Evolutionary conservation across 2,329 filamentous ascomycete species (phyloP).

Genomic region (Blastomyces gilchristii): DNA sequence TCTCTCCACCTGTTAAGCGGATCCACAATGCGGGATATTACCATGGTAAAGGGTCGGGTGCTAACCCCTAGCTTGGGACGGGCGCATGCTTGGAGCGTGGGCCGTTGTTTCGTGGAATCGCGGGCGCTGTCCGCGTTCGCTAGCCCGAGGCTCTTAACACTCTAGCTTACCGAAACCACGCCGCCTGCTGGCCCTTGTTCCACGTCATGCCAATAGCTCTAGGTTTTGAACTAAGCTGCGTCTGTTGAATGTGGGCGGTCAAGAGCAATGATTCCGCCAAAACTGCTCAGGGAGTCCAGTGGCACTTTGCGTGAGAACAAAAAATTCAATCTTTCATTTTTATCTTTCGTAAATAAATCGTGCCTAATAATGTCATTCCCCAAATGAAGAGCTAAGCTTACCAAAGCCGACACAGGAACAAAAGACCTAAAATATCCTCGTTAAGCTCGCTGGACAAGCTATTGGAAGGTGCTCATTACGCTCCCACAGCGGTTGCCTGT

Average conservation of each 20-base stretch:
- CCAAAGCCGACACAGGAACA: neutral
- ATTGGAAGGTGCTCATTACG: neutral
- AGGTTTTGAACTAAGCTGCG: neutral
- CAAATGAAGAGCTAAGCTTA: neutral
- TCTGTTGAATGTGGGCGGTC: neutral
- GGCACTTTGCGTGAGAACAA: neutral
- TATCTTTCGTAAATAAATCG: neutral
- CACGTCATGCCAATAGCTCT: neutral
- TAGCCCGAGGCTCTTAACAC: neutral
- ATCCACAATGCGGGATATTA: constrained; percentile 5
- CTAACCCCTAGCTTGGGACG: neutral
- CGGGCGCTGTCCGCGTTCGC: neutral
- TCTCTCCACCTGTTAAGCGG: neutral
- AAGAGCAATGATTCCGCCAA: neutral
- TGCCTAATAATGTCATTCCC: neutral
- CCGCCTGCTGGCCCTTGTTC: neutral
- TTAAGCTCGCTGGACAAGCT: neutral
- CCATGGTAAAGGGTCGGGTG: constrained; percentile 6
- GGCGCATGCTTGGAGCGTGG: neutral
- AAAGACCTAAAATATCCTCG: neutral
- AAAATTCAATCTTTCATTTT: neutral
- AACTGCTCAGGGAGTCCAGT: neutral
- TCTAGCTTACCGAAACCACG: neutral
- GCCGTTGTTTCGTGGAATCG: neutral
- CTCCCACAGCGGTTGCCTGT: too few relatives aligned